These are phyloP conservation scores for Rhodotorula sp. DNA, from an alignment of 1,284 basidiomycete genomes.

Conservation along the genomic window DNA sequence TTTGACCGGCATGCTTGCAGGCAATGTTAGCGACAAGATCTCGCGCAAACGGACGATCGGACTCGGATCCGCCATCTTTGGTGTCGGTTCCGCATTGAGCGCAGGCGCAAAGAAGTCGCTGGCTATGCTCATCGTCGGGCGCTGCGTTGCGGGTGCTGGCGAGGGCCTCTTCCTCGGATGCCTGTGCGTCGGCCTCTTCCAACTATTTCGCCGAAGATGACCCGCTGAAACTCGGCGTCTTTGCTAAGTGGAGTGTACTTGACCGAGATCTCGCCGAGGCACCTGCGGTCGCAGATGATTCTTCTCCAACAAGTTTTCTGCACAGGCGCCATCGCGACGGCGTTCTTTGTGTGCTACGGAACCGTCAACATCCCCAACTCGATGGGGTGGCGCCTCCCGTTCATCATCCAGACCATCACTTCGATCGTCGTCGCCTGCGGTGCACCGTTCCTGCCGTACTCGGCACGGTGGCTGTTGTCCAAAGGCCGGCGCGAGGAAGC, in stretches of 20 bases:
- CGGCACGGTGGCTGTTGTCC: conserved; percentile 56
- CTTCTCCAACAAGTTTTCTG: conserved; percentile 14
- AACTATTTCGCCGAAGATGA: neutral
- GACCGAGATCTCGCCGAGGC: conserved; percentile 30
- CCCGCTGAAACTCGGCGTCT: neutral
- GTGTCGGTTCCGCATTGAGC: conserved; percentile 49
- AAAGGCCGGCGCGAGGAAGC: conserved; percentile 55
- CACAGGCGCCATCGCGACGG: conserved; percentile 44
- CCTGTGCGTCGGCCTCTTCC: neutral
- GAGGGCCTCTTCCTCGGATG: conserved; percentile 40
- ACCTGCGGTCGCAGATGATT: conserved; percentile 19
- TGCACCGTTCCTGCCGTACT: conserved; percentile 58
- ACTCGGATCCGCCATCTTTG: conserved; percentile 53
- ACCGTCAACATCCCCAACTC: conserved; percentile 51
- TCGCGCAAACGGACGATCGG: conserved; percentile 56
- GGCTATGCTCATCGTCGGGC: conserved; percentile 54
- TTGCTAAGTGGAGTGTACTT: conserved; percentile 26
- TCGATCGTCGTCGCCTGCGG: conserved; percentile 54
- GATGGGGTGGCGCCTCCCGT: conserved; percentile 57
- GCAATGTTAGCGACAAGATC: conserved; percentile 55
- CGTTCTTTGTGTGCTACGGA: conserved; percentile 58
- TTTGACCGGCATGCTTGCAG: conserved; percentile 54
- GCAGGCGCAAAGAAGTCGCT: conserved; percentile 35
- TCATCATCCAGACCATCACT: conserved; percentile 53
- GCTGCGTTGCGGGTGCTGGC: conserved; percentile 53